A percentile compares a stretch with the other conserved stretches of the same genome.
phyloP scores from a whole-genome alignment of 257 asterid genomes.

The Nyctanthes arbortristis region DNA sequence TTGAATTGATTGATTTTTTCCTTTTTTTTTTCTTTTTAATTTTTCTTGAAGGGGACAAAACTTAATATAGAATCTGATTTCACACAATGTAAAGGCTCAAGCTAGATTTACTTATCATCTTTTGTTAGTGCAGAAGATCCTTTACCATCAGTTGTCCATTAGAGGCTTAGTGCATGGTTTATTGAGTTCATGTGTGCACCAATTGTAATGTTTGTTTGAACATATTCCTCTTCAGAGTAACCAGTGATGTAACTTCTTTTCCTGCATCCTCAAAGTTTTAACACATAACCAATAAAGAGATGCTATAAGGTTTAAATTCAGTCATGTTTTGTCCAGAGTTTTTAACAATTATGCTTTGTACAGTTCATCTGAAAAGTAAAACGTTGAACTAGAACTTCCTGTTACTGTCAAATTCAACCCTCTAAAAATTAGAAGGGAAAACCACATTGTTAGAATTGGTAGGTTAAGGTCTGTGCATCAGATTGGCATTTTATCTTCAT shows the following conservation, averaged over 20 bases:
- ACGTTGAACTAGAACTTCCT: neutral
- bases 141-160: neutral
- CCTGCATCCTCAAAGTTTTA: neutral
- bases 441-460: neutral
- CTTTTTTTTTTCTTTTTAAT: too few relatives aligned
- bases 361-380: neutral
- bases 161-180: neutral
- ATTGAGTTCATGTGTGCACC: neutral
- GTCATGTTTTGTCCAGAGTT: neutral
- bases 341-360: neutral
- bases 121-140: constrained; percentile 1
- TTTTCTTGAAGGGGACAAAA: neutral
- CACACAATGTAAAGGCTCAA: neutral
- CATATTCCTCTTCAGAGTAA: neutral
- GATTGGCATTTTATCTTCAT: constrained; percentile 4
- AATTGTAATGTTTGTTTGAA: too few relatives aligned
- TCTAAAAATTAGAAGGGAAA: neutral
- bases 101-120: neutral
- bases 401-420: neutral
- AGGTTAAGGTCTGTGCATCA: neutral
- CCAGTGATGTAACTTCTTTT: constrained; percentile 5
- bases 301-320: neutral
- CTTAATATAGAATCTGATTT: neutral
- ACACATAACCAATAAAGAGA: neutral
- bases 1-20: too few relatives aligned